Evolutionary conservation across 345 rosid genomes (phyloP), one percentile per base, ranked within the genome.

Genomic region (Lepidium aucheri): DNA sequence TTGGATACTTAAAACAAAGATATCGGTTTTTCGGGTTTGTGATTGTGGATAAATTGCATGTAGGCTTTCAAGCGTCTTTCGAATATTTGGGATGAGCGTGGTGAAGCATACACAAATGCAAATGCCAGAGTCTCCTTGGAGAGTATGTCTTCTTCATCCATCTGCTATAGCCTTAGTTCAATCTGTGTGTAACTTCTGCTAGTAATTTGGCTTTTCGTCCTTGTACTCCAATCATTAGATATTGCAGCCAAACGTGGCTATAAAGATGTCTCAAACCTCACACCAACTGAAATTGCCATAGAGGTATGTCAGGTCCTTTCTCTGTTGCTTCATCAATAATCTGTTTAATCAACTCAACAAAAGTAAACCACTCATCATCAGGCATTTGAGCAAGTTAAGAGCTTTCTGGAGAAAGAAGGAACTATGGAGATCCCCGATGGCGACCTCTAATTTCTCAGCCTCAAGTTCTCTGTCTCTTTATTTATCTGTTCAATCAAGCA

Each of bases 61-160:
- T 71, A 94, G 99, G 90, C 97, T 60, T 81, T 80, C 11, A 81
- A 52, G 22, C 96, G 90, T 16, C 74, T 94, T 68, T 84, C 97
- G 12, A 57, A 80, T 43, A 90, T 90, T 47, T 72, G 75, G 70
- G 88, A 90, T 63, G 82, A 86, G 79, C 92, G 99, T 16, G 70
- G 82, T 69, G 78, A 82, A 61, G 77, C 84, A 16, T 91, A 94
- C 68, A 83, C 78, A 39, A 83, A 83, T 46, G 99, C 99, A 38
- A 77, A 81, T 54, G 86, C 93, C n/a, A 82, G 83, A 53, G 95
- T 91, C 70, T 94, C 93, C 51, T 77, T 91, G 30, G 87, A 88
- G 78, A 83, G 99, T 94, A 83, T 28, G 81, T 22, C n/a, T 24
- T 28, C 65, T 53, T 60, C 16, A 22, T 63, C 32, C 60, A 36